Evolutionary conservation across 805 yeast genomes (phyloP).

Genomic region (Tetrapisispora arboricola): DNA sequence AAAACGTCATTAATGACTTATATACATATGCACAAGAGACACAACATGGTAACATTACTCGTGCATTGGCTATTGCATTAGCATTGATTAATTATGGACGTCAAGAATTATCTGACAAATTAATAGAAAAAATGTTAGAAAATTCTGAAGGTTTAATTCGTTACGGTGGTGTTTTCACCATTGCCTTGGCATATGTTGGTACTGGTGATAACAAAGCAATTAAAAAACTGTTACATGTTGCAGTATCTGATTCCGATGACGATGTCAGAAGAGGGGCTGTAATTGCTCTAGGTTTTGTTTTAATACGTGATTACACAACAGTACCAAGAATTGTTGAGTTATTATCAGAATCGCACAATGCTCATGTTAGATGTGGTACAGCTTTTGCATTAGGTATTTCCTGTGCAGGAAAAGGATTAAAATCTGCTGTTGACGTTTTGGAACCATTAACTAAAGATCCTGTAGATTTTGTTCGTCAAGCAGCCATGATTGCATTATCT

Average conservation of each 20-base stretch:
- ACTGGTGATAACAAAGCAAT: constrained; percentile 87
- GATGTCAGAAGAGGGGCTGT: constrained; percentile 97
- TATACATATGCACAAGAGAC: constrained; percentile 87
- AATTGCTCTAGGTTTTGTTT: constrained; percentile 78
- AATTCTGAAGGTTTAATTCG: constrained; percentile 79
- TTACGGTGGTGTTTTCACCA: constrained; percentile 91
- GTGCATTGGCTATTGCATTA: constrained; percentile 86
- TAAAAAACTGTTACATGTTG: constrained; percentile 75
- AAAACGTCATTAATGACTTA: constrained; percentile 66
- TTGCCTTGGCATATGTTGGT: constrained; percentile 94
- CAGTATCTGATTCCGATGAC: constrained; percentile 93
- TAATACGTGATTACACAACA: constrained; percentile 82
- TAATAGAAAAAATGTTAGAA: constrained; percentile 53
- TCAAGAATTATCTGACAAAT: constrained; percentile 66
- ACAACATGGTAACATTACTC: constrained; percentile 87
- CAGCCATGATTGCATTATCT: constrained; percentile 85
- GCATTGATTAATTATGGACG: constrained; percentile 80
- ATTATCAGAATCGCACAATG: constrained; percentile 88
- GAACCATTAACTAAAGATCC: constrained; percentile 90
- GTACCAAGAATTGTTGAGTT: constrained; percentile 93
- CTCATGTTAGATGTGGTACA: constrained; percentile 97
- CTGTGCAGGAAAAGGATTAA: constrained; percentile 88
- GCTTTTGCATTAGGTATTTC: constrained; percentile 95
- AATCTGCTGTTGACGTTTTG: constrained; percentile 81
- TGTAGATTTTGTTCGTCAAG: constrained; percentile 96